These are phyloP conservation scores for Pontederia crassipes DNA, from an alignment of 176 grass and related monocot genomes.

Conservation along the genomic window DNA sequence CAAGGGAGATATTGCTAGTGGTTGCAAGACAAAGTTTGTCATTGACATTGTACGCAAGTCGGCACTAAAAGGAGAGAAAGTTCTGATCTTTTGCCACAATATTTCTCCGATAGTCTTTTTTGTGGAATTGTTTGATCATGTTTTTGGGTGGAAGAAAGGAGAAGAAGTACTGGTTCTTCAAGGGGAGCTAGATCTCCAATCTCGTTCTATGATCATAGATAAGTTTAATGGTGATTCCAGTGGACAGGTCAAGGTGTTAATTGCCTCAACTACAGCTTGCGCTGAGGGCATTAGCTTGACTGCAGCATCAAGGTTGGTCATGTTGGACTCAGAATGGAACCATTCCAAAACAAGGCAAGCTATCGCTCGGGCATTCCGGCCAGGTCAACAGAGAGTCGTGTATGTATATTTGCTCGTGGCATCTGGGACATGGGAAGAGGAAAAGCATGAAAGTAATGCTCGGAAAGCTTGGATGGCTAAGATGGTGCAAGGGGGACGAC, in stretches of 20 bases:
- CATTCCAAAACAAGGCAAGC: slow-evolving; percentile 72
- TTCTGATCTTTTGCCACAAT: slow-evolving; percentile 79
- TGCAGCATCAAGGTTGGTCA: slow-evolving; percentile 73
- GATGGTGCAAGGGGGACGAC: too few species aligned
- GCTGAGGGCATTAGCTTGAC: slow-evolving; percentile 75
- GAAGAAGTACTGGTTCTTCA: slow-evolving; percentile 55
- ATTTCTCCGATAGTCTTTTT: slow-evolving; percentile 50
- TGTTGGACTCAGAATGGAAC: slow-evolving; percentile 94
- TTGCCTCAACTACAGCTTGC: slow-evolving; percentile 72
- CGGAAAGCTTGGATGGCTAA: too few species aligned
- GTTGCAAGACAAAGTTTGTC: slow-evolving; percentile 76
- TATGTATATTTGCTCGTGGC: slow-evolving; percentile 75
- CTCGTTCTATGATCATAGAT: slow-evolving; percentile 40
- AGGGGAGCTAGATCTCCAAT: slow-evolving; percentile 24
- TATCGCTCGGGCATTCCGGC: slow-evolving; percentile 67
- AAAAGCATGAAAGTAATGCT: slow-evolving; percentile 35
- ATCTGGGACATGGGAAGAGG: slow-evolving; percentile 53
- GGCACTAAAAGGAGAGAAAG: slow-evolving; percentile 37
- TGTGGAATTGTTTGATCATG: slow-evolving; percentile 40
- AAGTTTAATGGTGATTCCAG: slow-evolving; percentile 55
- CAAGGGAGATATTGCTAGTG: slow-evolving; percentile 25
- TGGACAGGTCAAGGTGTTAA: slow-evolving; percentile 59
- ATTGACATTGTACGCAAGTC: slow-evolving; percentile 53
- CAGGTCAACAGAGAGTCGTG: slow-evolving; percentile 72
- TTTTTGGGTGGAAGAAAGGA: slow-evolving; percentile 49